These are phyloP conservation scores for Raphanus raphanistrum DNA, from an alignment of 345 rosid species.

Conservation along the genomic window DNA sequence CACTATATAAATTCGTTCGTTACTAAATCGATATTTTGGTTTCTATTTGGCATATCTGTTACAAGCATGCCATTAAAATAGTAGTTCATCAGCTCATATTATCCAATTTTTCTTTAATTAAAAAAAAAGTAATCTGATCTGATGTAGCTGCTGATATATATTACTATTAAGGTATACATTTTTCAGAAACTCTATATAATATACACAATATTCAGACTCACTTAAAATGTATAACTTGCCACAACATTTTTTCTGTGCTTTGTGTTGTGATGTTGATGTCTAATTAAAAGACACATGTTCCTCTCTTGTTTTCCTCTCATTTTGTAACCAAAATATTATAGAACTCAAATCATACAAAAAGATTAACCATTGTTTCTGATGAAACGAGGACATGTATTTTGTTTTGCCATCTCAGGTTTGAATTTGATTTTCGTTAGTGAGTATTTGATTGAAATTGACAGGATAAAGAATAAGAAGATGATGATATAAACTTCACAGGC, in stretches of 20 bases:
- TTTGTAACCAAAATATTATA: background rate
- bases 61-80: background rate
- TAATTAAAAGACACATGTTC: background rate
- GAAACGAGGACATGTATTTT: background rate
- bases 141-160: background rate
- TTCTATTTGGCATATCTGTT: background rate
- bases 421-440: background rate
- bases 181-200: background rate
- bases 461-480: background rate
- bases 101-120: background rate
- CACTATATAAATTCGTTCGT: background rate
- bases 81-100: background rate
- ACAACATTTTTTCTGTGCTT: background rate
- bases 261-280: background rate
- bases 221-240: background rate
- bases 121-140: background rate
- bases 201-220: background rate
- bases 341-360: background rate
- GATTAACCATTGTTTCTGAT: background rate
- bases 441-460: background rate
- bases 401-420: background rate
- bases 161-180: background rate
- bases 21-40: background rate
- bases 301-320: background rate
- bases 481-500: background rate